phyloP scores from a whole-genome alignment of 2,329 filamentous ascomycete species.

The Alternaria postmessia region DNA sequence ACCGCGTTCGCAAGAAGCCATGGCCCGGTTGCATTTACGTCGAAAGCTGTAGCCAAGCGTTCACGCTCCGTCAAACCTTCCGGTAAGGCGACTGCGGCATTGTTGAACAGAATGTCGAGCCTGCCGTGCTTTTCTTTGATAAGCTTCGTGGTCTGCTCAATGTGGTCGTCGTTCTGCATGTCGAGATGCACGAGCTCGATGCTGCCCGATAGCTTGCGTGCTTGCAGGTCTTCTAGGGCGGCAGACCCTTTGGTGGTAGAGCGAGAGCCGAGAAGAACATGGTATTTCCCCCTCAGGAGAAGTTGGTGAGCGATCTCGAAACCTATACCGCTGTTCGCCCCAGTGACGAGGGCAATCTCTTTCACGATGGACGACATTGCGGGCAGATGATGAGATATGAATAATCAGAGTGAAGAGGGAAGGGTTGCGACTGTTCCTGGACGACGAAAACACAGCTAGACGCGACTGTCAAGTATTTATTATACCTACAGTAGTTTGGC shows the following conservation, averaged over 20 bases:
- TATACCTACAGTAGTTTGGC: not conserved
- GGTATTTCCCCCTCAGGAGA: conserved; percentile 48
- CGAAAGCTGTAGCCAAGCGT: conserved; percentile 35
- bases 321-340: conserved; percentile 60
- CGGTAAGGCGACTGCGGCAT: conserved; percentile 42
- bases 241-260: conserved; percentile 34
- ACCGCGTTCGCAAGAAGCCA: conserved; percentile 35
- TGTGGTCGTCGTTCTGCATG: conserved; percentile 54
- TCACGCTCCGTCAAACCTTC: conserved; percentile 33
- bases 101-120: conserved; percentile 52
- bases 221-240: conserved; percentile 36
- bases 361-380: conserved; percentile 31
- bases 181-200: conserved; percentile 55
- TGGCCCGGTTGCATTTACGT: conserved; percentile 42
- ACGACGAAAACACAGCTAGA: not conserved
- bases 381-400: not conserved
- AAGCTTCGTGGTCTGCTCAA: conserved; percentile 46
- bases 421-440: not conserved
- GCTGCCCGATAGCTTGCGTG: conserved; percentile 36
- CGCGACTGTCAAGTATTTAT: not conserved
- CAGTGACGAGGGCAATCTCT: conserved; percentile 49
- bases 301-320: conserved; percentile 55
- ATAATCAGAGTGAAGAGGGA: not conserved
- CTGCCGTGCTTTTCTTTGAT: conserved; percentile 43
- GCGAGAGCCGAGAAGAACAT: conserved; percentile 37